phyloP scores from a whole-genome alignment of 306 rosid species.

The Cucumis cinereus region DNA sequence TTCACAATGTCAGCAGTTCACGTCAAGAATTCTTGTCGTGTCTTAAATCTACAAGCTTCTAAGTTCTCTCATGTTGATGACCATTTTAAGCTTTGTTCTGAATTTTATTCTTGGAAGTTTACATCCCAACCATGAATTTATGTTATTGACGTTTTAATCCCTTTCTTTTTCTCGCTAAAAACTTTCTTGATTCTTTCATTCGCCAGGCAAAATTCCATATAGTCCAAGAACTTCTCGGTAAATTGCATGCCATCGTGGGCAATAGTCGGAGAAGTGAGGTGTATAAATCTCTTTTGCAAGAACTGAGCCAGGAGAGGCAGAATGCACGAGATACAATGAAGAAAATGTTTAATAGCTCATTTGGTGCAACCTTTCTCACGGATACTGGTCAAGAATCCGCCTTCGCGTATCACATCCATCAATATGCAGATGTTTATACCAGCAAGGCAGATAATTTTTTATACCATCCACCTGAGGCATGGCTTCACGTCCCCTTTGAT shows the following conservation, averaged over 20 bases:
- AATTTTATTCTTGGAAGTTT: neutral
- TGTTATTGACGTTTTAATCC: neutral
- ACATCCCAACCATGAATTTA: neutral
- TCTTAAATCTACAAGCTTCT: neutral
- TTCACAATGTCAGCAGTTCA: neutral
- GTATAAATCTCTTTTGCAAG: constrained; percentile 44
- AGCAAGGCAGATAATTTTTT: constrained; percentile 94
- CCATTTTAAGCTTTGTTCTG: neutral
- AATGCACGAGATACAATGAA: constrained; percentile 61
- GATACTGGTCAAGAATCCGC: constrained; percentile 96
- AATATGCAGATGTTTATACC: constrained; percentile 95
- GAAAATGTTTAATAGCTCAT: constrained; percentile 63
- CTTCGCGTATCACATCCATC: constrained; percentile 88
- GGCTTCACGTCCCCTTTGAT: constrained; percentile 90
- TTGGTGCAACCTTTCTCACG: constrained; percentile 86
- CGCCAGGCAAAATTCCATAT: constrained; percentile 83
- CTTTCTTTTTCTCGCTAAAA: neutral
- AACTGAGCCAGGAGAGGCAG: constrained; percentile 54
- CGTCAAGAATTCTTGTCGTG: neutral
- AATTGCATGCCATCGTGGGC: constrained; percentile 59
- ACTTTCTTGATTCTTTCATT: neutral
- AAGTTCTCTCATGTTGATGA: neutral
- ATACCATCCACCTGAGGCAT: constrained; percentile 70
- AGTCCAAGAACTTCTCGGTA: constrained; percentile 76
- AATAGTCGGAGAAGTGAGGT: constrained; percentile 32